Conservation (phyloP, 176 grass and related monocot genomes). For the Juncus inflexus region DNA sequence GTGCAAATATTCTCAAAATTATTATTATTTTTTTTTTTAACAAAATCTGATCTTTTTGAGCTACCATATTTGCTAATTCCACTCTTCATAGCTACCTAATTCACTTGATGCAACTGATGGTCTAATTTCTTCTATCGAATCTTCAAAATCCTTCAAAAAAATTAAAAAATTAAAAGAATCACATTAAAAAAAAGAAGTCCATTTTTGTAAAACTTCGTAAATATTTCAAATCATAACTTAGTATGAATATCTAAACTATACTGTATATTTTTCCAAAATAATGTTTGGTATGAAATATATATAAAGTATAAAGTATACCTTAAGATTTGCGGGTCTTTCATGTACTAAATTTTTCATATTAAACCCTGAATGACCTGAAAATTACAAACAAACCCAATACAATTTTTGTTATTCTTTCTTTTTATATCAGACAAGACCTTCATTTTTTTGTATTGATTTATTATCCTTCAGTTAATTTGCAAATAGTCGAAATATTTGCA, state of each 20-base stretch:
- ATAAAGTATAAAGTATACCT: too few relatives aligned
- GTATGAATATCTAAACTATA: too few relatives aligned
- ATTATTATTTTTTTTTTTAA: background rate
- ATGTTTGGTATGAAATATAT: too few relatives aligned
- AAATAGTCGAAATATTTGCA: constrained; percentile 63
- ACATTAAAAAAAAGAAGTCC: background rate
- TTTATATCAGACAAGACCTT: too few relatives aligned
- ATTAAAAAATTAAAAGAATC: constrained; percentile 22
- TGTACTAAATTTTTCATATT: constrained; percentile 98
- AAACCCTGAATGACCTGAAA: constrained; percentile 91
- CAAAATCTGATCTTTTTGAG: constrained; percentile 53
- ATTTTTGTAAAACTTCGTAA: too few relatives aligned
- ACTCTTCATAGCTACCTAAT: constrained; percentile 74
- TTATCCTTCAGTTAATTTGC: constrained; percentile 79
- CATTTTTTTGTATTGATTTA: background rate
- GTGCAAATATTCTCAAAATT: too few relatives aligned
- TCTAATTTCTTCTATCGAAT: constrained; percentile 77
- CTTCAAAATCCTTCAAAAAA: constrained; percentile 78
- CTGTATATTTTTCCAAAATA: too few relatives aligned
- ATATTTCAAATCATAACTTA: too few relatives aligned
- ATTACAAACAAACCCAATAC: constrained; percentile 7
- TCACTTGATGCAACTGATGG: constrained; percentile 86
- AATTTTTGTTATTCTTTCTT: background rate
- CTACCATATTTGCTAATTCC: constrained; percentile 94
- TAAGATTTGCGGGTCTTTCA: constrained; percentile 63